A percentile compares a stretch with the other conserved stretches of the same genome.
phyloP scores from a whole-genome alignment of 179 eudicot species.

The Beta corolliflora region DNA sequence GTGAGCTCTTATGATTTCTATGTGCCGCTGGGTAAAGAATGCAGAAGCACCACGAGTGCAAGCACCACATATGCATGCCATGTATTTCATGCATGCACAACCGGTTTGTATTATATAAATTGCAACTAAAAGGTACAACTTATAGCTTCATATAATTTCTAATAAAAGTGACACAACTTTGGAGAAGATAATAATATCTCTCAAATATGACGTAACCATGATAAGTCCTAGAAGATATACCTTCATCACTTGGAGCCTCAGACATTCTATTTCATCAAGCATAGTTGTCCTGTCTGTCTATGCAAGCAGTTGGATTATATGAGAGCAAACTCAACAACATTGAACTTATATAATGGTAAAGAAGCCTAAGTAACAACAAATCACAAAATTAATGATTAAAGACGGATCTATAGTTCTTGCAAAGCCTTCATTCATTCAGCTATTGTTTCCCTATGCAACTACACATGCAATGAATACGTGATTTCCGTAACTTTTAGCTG shows the following conservation, averaged over 20 bases:
- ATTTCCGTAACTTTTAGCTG: neutral
- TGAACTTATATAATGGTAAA: neutral
- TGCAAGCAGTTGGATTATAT: constrained; percentile 25
- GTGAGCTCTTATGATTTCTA: neutral
- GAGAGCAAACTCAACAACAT: neutral
- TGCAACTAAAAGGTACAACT: too few species aligned
- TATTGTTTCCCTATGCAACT: constrained; percentile 96
- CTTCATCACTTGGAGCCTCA: constrained; percentile 98
- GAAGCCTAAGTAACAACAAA: too few species aligned
- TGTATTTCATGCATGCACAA: too few species aligned
- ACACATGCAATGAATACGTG: neutral
- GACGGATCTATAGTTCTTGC: constrained; percentile 66
- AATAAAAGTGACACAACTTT: constrained; percentile 4
- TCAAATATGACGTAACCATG: constrained; percentile 19
- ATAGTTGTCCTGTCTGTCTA: constrained; percentile 98
- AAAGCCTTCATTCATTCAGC: constrained; percentile 95
- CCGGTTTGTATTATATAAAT: too few species aligned
- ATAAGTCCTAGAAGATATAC: constrained; percentile 38
- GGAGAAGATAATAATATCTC: constrained; percentile 1
- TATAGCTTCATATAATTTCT: too few species aligned
- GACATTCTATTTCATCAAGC: constrained; percentile 96
- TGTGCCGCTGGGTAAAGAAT: neutral
- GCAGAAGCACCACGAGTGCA: too few species aligned
- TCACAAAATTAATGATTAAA: neutral
- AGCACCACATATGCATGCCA: too few species aligned